Evolutionary conservation across 1,284 basidiomycete genomes (phyloP).

Genomic region (Macrocystidia cucumis): DNA sequence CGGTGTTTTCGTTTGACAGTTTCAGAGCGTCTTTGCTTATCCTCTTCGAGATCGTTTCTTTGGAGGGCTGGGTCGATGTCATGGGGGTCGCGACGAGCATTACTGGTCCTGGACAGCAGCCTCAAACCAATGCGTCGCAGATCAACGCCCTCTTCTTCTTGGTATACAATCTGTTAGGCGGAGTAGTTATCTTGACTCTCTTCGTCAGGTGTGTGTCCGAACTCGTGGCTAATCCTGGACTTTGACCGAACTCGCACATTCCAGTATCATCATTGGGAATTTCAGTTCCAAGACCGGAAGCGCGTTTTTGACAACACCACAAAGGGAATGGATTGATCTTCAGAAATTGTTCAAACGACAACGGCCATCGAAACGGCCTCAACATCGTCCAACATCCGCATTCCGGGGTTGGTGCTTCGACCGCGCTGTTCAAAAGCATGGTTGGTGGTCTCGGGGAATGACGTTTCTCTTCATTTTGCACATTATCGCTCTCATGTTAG

Average conservation of each 20-base stretch:
- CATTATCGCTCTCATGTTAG: constrained; percentile 80
- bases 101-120: constrained; percentile 63
- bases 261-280: constrained; percentile 91
- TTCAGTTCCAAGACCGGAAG: constrained; percentile 83
- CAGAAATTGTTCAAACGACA: constrained; percentile 87
- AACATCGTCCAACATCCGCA: constrained; percentile 41
- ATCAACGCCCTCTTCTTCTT: constrained; percentile 90
- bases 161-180: constrained; percentile 91
- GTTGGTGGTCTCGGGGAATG: constrained; percentile 88
- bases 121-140: constrained; percentile 64
- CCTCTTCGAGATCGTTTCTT: constrained; percentile 93
- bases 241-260: constrained; percentile 14
- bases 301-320: constrained; percentile 81
- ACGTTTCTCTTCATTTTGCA: constrained; percentile 82
- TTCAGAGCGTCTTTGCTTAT: constrained; percentile 87
- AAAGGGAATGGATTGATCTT: constrained; percentile 93
- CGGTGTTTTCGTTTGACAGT: constrained; percentile 87
- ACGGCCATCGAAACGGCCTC: constrained; percentile 78
- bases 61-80: constrained; percentile 95
- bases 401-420: constrained; percentile 89
- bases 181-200: constrained; percentile 82
- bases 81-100: constrained; percentile 83
- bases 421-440: constrained; percentile 85
- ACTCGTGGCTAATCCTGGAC: background rate
- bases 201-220: constrained; percentile 66